Evolutionary conservation across 208 protist genomes (phyloP).

Genomic region (Balamuthia mandrillaris): DNA sequence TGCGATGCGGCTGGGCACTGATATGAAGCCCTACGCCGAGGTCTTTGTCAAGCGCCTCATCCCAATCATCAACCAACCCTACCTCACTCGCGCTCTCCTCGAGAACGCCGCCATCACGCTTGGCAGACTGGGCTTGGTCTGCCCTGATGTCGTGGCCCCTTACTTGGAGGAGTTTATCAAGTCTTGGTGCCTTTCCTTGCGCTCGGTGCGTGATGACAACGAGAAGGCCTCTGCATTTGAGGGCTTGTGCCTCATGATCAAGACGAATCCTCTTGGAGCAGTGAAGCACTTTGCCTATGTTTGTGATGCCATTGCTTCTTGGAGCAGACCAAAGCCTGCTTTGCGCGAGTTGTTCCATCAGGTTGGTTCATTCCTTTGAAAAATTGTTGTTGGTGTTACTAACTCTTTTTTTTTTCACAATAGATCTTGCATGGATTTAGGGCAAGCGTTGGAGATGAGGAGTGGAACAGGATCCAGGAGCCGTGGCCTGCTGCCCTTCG

Average conservation of each 20-base stretch:
- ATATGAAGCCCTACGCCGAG: slow-evolving; percentile 47
- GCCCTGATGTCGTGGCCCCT: slow-evolving; percentile 53
- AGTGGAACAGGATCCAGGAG: background rate
- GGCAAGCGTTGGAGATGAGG: slow-evolving; percentile 1
- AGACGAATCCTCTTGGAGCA: slow-evolving; percentile 48
- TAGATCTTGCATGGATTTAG: slow-evolving; percentile 51
- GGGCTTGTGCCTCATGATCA: slow-evolving; percentile 58
- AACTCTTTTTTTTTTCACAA: too few species aligned
- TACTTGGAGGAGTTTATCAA: slow-evolving; percentile 63
- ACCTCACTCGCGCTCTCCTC: slow-evolving; percentile 44
- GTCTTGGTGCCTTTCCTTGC: slow-evolving; percentile 65
- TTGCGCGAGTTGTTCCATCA: slow-evolving; percentile 37
- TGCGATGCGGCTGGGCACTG: slow-evolving; percentile 49
- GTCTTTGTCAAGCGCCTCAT: slow-evolving; percentile 60
- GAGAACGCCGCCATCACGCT: slow-evolving; percentile 78
- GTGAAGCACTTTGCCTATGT: slow-evolving; percentile 47
- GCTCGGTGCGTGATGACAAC: slow-evolving; percentile 55
- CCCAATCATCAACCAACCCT: slow-evolving; percentile 57
- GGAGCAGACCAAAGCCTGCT: slow-evolving; percentile 15
- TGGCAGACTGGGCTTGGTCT: slow-evolving; percentile 67
- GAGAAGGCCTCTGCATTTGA: slow-evolving; percentile 68
- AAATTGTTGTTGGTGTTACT: background rate
- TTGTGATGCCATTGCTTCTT: slow-evolving; percentile 65
- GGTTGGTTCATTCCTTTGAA: slow-evolving; percentile 51
- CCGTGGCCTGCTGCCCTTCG: slow-evolving; percentile 27